Percentiles rank a stretch among this genome's conserved stretches.
Evolutionary conservation across 495 filamentous ascomycete species (phyloP).

Genomic region (Bathelium albidoporum): DNA sequence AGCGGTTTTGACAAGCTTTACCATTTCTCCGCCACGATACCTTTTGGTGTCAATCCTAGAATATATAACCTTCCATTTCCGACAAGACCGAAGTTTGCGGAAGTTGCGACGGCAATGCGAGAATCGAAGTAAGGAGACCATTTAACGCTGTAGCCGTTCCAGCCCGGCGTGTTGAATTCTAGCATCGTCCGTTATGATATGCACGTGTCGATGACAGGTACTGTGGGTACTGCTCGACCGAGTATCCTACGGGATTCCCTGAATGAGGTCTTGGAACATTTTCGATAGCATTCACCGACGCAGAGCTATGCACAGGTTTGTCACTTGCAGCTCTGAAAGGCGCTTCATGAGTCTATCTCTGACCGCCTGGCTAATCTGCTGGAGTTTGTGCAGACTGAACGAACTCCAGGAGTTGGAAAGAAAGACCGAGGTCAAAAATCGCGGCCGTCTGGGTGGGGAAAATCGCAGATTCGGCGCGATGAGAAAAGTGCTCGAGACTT

Average conservation of each 20-base stretch:
- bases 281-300: background rate
- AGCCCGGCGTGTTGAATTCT: constrained; percentile 84
- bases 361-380: background rate
- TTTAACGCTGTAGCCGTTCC: constrained; percentile 88
- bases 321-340: background rate
- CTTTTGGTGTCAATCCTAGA: constrained; percentile 65
- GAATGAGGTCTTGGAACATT: background rate
- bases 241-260: background rate
- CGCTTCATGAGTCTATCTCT: background rate
- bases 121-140: constrained; percentile 98
- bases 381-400: background rate
- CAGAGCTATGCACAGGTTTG: background rate
- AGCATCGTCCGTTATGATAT: constrained; percentile 50
- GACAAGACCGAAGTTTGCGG: constrained; percentile 90
- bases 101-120: constrained; percentile 73
- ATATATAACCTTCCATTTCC: constrained; percentile 87
- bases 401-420: background rate
- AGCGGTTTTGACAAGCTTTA: constrained; percentile 20
- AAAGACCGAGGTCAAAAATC: background rate
- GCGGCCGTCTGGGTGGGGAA: background rate
- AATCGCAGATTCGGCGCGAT: too few relatives aligned
- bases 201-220: background rate
- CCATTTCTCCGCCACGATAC: constrained; percentile 75
- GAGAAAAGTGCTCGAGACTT: too few relatives aligned
- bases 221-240: too few relatives aligned